These are phyloP conservation scores for Maudiozyma bulderi DNA, from an alignment of 805 yeast genomes.

Conservation along the genomic window DNA sequence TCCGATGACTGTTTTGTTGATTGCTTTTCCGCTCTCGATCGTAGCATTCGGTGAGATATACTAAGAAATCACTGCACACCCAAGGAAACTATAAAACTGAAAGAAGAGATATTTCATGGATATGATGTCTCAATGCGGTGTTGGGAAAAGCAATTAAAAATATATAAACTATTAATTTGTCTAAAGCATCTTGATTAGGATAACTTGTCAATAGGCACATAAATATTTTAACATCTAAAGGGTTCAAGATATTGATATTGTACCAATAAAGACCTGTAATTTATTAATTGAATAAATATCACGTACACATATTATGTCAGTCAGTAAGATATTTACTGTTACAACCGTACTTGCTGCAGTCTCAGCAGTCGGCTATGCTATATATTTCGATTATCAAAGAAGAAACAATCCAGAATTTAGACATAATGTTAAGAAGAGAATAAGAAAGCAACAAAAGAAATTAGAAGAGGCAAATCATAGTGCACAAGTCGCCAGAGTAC, in stretches of 20 bases:
- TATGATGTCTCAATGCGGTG: neutral
- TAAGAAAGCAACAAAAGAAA: conserved; percentile 47
- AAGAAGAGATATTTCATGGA: neutral
- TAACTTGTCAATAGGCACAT: neutral
- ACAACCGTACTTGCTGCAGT: conserved; percentile 32
- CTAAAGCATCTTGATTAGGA: neutral
- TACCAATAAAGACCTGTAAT: no score
- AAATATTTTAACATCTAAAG: no score
- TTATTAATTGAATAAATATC: neutral
- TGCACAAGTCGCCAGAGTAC: conserved; percentile 50
- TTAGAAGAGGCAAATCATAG: conserved; percentile 34
- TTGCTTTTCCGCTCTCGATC: no score
- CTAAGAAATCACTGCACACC: no score
- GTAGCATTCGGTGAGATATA: no score
- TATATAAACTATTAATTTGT: neutral
- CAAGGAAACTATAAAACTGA: no score
- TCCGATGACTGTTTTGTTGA: neutral
- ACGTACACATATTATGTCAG: neutral
- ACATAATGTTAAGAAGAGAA: conserved; percentile 53
- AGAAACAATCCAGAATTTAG: conserved; percentile 78
- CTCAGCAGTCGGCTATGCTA: conserved; percentile 62
- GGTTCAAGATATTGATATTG: no score
- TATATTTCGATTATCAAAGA: conserved; percentile 88
- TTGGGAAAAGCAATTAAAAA: neutral
- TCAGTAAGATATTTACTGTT: conserved; percentile 1